Base-by-base conservation (phyloP, 2,329 filamentous ascomycete species). In the Hyphodiscus sp. region DNA sequence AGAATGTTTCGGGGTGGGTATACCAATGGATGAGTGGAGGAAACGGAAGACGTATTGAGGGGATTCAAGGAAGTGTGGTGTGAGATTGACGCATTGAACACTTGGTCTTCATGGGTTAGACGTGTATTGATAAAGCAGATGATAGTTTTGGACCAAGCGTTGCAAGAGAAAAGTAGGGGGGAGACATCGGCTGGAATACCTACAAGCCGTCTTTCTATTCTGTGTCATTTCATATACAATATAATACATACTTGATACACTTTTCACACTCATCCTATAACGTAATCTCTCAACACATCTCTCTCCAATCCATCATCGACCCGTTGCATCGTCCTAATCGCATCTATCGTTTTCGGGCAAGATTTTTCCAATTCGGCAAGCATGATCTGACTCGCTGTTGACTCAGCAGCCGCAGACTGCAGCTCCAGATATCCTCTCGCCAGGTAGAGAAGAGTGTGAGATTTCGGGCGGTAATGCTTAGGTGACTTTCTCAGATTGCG, bases 301-400 rank as follows among this genome's bases (percentile, higher is more conserved):
- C 58, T 53, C 45, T 68, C 66, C 9, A 64, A 47, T 7, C 58
- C 46, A 52, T 63, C 56, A 44, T 65, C 59, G 1, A 48, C 53
- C 41, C 62, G 57, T 19, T 53, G 59, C 64, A 68, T 68, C 8
- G 62, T 65, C 49, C 56, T 58, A 29, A 69, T 60, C 6, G 64
- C 66, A 20, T 56, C 47, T 18, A 68, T 13, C 7, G 65, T 67
- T 45, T 54, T 63, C n/a, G 67, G 66, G 47, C 59, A 68, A 23
- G 61, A 53, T 29, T 52, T 48, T 41, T 65, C 60, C 30, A 68
- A 41, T 29, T 64, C 61, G 30, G 53, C 51, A 13, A 69, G 55
- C 47, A 63, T 16, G 46, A 59, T 50, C 45, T 57, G 57, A 52
- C 49, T 61, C 23, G 52, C 56, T 38, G 43, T 58, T 23, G 56